Conservation (phyloP, 805 yeast species). For the Geotrichum ghanense region DNA sequence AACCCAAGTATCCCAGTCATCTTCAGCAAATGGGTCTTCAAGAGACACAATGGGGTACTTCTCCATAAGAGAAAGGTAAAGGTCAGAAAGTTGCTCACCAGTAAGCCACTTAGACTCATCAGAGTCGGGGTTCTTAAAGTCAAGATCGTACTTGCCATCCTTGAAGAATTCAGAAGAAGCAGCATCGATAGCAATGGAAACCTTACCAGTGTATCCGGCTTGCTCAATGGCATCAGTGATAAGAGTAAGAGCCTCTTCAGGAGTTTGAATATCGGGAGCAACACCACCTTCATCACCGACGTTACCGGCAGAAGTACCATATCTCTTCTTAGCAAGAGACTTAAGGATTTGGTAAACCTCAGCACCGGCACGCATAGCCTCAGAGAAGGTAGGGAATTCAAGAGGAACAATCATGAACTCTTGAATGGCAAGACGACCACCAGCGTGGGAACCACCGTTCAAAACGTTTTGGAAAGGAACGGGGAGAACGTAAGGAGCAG, state of each 20-base stretch:
- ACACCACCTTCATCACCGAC: conserved; percentile 99
- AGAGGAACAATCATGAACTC: conserved; percentile 99
- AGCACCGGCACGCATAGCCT: conserved; percentile 92
- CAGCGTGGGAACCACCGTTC: conserved; percentile 99
- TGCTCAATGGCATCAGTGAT: conserved; percentile 77
- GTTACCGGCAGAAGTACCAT: conserved; percentile 98
- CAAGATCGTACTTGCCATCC: conserved; percentile 94
- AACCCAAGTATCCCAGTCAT: conserved; percentile 98
- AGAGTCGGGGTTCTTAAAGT: conserved; percentile 94
- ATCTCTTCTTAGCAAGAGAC: conserved; percentile 82
- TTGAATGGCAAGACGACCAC: conserved; percentile 98
- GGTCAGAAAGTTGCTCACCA: conserved; percentile 75
- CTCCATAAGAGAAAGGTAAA: conserved; percentile 68
- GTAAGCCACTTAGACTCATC: conserved; percentile 85
- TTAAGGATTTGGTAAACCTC: conserved; percentile 98
- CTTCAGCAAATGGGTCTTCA: conserved; percentile 99
- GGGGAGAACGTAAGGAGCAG: conserved; percentile 84
- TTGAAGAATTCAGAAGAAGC: conserved; percentile 97
- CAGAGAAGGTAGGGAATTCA: conserved; percentile 81
- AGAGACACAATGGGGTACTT: conserved; percentile 96
- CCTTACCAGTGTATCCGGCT: conserved; percentile 93
- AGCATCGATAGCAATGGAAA: conserved; percentile 87
- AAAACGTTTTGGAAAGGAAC: conserved; percentile 98
- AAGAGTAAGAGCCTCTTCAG: conserved; percentile 95
- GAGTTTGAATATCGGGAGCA: conserved; percentile 93